Evolutionary conservation across 2,329 filamentous ascomycete genomes (phyloP).

Genomic region (Botrytis deweyae): DNA sequence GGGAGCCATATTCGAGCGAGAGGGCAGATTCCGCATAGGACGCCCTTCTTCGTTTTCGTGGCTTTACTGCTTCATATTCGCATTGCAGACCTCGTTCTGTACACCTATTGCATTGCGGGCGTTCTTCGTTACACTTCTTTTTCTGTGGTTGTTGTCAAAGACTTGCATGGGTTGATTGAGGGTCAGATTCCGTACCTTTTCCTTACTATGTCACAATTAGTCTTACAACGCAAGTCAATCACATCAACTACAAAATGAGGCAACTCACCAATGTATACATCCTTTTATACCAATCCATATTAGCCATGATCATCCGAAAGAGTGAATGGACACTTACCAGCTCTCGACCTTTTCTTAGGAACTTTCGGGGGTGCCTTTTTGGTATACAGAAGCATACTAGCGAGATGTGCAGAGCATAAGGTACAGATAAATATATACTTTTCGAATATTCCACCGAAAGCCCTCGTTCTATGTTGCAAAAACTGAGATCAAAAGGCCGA

Average conservation of each 20-base stretch:
- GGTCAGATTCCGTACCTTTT: constrained; percentile 35
- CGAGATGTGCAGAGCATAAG: not conserved
- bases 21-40: constrained; percentile 28
- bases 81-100: constrained; percentile 34
- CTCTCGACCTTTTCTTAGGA: constrained; percentile 59
- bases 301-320: constrained; percentile 21
- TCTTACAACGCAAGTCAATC: not conserved
- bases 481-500: not conserved
- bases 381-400: constrained; percentile 59
- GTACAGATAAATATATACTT: not conserved
- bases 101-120: constrained; percentile 38
- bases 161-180: not conserved
- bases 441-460: not conserved
- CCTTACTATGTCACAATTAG: constrained; percentile 37
- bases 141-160: constrained; percentile 33
- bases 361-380: constrained; percentile 56
- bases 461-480: not conserved
- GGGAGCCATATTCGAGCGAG: constrained; percentile 28
- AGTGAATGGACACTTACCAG: constrained; percentile 45
- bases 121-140: constrained; percentile 40
- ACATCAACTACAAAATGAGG: not conserved
- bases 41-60: constrained; percentile 30
- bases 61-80: constrained; percentile 39
- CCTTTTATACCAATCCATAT: constrained; percentile 29
- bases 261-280: constrained; percentile 39